Evolutionary conservation across 2,329 filamentous ascomycete genomes (phyloP), one percentile per base, ranked within the genome.

Genomic region (Aspergillus viridinutans): DNA sequence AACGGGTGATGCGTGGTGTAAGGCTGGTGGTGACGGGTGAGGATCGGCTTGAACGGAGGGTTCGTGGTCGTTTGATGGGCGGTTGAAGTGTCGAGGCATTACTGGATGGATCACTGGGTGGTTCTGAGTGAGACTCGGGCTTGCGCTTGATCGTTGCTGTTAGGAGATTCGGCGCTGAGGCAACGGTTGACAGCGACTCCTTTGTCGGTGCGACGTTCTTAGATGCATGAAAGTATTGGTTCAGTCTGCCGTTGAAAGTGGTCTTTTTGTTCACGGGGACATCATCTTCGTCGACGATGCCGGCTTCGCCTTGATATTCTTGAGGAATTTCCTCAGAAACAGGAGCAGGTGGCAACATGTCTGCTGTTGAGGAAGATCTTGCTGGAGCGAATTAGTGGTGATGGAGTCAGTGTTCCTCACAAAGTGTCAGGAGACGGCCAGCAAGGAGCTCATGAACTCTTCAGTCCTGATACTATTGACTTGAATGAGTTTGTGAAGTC

Each of bases 181-280:
- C 43, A 17, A 25, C 21, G 21, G 26, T 25, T 12, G 21, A 4
- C 23, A 17, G 12, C 43, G 43, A 25, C 10, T 47, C 43, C 9
- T 2, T 26, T 47, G 10, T 23, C 43, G 12, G 8, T 14, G 12
- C 43, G 25, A 40, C 47, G 4, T 52, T 52, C 23, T 54, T 51
- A 32, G 61, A 55, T 0, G 55, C 49, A 54, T 76, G 71, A 1
- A 72, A 58, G 47, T 67, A 76, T 60, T 69, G 66, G 32, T 70
- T 69, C 7, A 76, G 61, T 17, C 58, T 62, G 14, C 74, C 74
- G 47, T 74, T 66, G 58, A 76, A 76, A 49, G 65, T 73, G 52
- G 69, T 70, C 3, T 58, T 58, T 42, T 64, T 69, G 60, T 73
- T 69, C 53, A 74, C 66, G 14, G 72, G 71, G 8, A 71, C 64